A percentile compares a stretch with the other conserved stretches of the same genome.
These are phyloP conservation scores for Isatis tinctoria DNA, from an alignment of 345 rosid species.

Conservation along the genomic window DNA sequence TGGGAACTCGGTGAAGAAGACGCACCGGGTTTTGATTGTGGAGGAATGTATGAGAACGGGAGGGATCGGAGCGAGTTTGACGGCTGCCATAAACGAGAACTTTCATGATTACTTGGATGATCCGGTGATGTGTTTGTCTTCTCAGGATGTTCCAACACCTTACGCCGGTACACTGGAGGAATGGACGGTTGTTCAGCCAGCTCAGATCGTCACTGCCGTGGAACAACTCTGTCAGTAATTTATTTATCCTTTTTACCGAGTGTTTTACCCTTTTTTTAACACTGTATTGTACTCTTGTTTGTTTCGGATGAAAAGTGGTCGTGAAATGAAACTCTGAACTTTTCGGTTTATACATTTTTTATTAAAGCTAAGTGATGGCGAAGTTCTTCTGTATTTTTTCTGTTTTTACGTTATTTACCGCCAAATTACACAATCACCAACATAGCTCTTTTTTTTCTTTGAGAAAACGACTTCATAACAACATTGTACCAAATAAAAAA, in stretches of 20 bases:
- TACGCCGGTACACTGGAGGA: conserved; percentile 88
- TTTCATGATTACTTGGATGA: conserved; percentile 88
- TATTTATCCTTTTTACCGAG: neutral
- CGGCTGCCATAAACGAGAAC: conserved; percentile 79
- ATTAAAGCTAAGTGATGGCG: no score
- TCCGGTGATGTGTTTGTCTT: conserved; percentile 80
- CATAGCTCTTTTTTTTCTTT: neutral
- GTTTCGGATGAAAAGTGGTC: neutral
- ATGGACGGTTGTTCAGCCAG: conserved; percentile 91
- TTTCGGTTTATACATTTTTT: neutral
- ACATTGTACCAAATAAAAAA: neutral
- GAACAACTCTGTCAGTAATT: conserved; percentile 77
- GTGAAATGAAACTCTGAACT: neutral
- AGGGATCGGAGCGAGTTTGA: conserved; percentile 90
- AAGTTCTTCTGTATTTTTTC: no score
- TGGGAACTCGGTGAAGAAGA: conserved; percentile 91
- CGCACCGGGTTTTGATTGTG: conserved; percentile 82
- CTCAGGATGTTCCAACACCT: conserved; percentile 93
- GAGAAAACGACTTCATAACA: neutral
- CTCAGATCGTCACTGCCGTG: conserved; percentile 83
- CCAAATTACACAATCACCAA: neutral
- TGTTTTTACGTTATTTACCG: no score
- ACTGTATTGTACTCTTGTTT: neutral
- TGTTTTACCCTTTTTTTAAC: conserved; percentile 15
- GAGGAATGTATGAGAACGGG: conserved; percentile 97